Evolutionary conservation across 331 rosid genomes (phyloP), one percentile per base, ranked within the genome.

Genomic region (Ulmus americana): DNA sequence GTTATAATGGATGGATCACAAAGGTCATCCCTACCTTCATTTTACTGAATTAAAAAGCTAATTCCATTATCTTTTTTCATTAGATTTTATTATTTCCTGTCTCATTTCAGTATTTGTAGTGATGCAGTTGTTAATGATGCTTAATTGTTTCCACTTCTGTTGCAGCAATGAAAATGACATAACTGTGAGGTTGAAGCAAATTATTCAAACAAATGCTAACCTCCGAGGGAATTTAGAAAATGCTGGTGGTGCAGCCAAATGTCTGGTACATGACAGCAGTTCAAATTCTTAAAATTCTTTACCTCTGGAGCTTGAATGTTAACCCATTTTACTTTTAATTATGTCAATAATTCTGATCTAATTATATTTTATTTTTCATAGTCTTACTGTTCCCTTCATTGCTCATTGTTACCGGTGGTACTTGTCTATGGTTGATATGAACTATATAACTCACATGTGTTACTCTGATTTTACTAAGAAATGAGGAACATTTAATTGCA

Each of bases 151-250:
- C 63, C 7, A 20, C 41, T 55, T 70, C 46, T 85, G 44, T 64
- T 76, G 66, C 82, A 89, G 98, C 82, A 86, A 92, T 76, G 98
- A 92, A 85, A 89, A 92, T 79, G 98, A 92, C 70, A 74, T 89
- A 61, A 92, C 98, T 7, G 94, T 78, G 86, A 83, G 87, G 84
- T 77, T 92, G 55, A 86, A 70, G 84, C 67, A 20, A 45, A 88
- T 92, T 61, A 78, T 88, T 74, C 84, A 82, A 74, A 59, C 79
- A 53, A 92, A 86, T 77, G 87, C 94, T 63, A 56, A 2, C 49
- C 65, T 89, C 44, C 76, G 73, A 69, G 85, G 75, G 63, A 85
- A 85, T 56, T 55, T 83, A 65, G 52, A 63, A 51, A 85, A 81
- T 62, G 78, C 91, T 60, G 82, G 63, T 54, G 73, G 76, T 61